A percentile compares a stretch with the other conserved stretches of the same genome.
These are phyloP conservation scores for Colletotrichum aenigma DNA, from an alignment of 2,329 filamentous ascomycete genomes.

Conservation along the genomic window DNA sequence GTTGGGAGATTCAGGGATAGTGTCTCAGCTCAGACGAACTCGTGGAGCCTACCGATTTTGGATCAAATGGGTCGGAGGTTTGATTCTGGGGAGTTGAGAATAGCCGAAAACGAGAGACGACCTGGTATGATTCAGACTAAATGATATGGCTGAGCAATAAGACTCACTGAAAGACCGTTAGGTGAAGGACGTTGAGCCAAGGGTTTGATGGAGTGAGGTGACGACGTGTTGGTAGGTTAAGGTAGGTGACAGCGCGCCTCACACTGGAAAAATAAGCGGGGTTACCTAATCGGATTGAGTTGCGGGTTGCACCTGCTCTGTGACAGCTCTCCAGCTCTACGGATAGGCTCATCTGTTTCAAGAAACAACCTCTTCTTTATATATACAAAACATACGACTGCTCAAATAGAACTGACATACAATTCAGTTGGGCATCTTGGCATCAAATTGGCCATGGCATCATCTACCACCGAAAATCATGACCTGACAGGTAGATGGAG, in stretches of 20 bases:
- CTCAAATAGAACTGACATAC: not conserved
- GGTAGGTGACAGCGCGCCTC: not conserved
- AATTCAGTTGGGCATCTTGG: not conserved
- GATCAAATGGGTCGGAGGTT: not conserved
- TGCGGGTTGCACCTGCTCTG: not conserved
- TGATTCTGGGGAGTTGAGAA: not conserved
- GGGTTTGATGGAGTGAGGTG: not conserved
- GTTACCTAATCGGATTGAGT: not conserved
- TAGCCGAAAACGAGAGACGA: not conserved
- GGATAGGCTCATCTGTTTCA: not conserved
- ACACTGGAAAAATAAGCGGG: not conserved
- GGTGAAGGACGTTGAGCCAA: not conserved
- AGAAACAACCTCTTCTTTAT: too few species aligned
- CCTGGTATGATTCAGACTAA: not conserved
- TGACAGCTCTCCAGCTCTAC: not conserved
- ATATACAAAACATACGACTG: too few species aligned
- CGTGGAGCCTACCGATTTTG: not conserved
- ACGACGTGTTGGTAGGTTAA: slow-evolving; percentile 1
- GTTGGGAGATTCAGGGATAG: not conserved
- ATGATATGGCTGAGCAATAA: not conserved
- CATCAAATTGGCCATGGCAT: not conserved
- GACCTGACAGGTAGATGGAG: not conserved
- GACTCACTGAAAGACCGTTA: not conserved
- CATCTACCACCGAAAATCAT: not conserved
- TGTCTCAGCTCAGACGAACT: not conserved